These are phyloP conservation scores for Naganishia randhawae DNA, from an alignment of 768 basidiomycete species.

Conservation along the genomic window DNA sequence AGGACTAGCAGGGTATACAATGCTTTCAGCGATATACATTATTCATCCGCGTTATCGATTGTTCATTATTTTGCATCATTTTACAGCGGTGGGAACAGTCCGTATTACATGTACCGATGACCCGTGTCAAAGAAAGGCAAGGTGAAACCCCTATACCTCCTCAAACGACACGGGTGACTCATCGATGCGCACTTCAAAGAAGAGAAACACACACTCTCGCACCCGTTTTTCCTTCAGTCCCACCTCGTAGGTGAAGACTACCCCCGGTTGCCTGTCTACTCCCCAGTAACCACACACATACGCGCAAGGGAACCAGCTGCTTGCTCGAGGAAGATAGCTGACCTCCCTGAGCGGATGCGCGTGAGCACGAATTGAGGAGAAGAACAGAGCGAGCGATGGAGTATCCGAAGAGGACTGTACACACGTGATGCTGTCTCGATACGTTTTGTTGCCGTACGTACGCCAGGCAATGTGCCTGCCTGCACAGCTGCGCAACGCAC, in stretches of 20 bases:
- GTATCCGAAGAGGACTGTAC: constrained; percentile 12
- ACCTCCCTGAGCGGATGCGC: not conserved
- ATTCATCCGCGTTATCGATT: not conserved
- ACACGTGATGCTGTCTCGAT: constrained; percentile 9
- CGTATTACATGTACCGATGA: not conserved
- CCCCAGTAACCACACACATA: not conserved
- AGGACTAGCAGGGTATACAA: not conserved
- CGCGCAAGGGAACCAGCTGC: not conserved
- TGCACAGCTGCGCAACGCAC: too few relatives aligned
- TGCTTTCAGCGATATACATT: not conserved
- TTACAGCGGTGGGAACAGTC: not conserved
- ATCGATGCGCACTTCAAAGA: not conserved
- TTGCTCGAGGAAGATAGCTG: constrained; percentile 24
- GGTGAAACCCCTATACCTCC: not conserved
- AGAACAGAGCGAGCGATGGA: not conserved
- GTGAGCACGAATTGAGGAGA: not conserved
- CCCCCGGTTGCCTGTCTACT: not conserved
- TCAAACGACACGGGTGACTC: not conserved
- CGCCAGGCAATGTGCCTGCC: too few relatives aligned
- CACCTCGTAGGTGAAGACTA: constrained; percentile 7
- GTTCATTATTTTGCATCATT: not conserved
- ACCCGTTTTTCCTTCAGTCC: constrained; percentile 25
- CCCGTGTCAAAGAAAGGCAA: constrained; percentile 3
- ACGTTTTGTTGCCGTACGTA: not conserved
- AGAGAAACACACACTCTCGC: constrained; percentile 6